Evolutionary conservation across 2,329 filamentous ascomycete genomes (phyloP).

Genomic region (Didymella keratinophila): DNA sequence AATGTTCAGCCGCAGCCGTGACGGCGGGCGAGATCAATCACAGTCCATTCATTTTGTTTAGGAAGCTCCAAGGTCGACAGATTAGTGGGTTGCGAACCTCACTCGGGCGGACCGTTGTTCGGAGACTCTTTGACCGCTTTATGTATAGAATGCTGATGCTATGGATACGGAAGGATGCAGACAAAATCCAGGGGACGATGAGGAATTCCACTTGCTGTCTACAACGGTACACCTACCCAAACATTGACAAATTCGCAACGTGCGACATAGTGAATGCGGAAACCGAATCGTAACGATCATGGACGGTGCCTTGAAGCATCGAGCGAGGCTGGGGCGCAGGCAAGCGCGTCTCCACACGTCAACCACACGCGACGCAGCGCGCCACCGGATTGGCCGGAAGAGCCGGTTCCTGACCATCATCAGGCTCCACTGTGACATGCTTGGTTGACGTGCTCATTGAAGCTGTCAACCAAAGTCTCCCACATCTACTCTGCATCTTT

Average conservation of each 20-base stretch:
- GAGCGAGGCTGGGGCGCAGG: not conserved
- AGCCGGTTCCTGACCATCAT: constrained; percentile 23
- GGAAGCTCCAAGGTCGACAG: too few species aligned
- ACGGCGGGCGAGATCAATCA: not conserved
- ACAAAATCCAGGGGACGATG: not conserved
- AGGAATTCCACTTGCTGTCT: not conserved
- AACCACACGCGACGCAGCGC: constrained; percentile 11
- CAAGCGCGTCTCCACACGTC: constrained; percentile 10
- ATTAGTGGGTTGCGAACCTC: not conserved
- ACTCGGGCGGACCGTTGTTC: not conserved
- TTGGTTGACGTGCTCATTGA: constrained; percentile 24
- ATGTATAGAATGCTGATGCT: not conserved
- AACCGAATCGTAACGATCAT: not conserved
- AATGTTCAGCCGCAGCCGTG: not conserved
- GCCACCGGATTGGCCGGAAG: constrained; percentile 31
- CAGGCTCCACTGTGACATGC: constrained; percentile 33
- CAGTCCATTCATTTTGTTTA: too few species aligned
- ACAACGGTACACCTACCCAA: not conserved
- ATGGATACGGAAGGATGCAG: not conserved
- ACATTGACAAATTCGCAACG: not conserved
- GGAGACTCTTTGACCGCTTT: not conserved
- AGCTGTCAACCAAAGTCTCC: constrained; percentile 11
- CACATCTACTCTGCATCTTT: constrained; percentile 10
- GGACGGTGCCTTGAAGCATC: not conserved
- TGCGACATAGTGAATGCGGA: not conserved